Evolutionary conservation across 306 rosid species (phyloP).

Genomic region (Glycine soja): DNA sequence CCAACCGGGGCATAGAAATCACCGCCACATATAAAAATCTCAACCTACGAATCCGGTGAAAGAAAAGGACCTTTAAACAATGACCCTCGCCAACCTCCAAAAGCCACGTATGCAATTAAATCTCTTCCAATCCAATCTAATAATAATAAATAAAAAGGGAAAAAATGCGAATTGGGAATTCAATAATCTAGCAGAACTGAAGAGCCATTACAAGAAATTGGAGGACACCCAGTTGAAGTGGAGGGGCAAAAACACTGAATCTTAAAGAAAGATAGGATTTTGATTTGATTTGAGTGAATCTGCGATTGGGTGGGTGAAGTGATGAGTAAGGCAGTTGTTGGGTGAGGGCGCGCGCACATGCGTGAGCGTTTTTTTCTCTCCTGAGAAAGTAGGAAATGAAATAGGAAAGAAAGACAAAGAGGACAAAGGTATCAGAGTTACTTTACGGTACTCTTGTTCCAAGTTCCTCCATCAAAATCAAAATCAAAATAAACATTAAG

Average conservation of each 20-base stretch:
- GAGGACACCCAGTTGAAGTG: slow-evolving; percentile 53
- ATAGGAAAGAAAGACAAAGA: slow-evolving; percentile 23
- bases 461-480: slow-evolving; percentile 8
- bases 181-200: slow-evolving; percentile 41
- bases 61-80: slow-evolving; percentile 36
- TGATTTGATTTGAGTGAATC: slow-evolving; percentile 47
- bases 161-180: slow-evolving; percentile 43
- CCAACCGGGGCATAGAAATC: slow-evolving; percentile 34
- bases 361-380: slow-evolving; percentile 8
- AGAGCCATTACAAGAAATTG: slow-evolving; percentile 46
- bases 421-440: slow-evolving; percentile 44
- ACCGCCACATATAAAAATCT: slow-evolving; percentile 33
- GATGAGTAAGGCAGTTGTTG: slow-evolving; percentile 44
- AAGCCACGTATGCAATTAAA: slow-evolving; percentile 49
- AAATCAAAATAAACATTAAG: background rate
- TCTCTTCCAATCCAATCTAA: slow-evolving; percentile 20
- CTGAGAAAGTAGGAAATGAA: background rate
- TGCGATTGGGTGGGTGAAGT: slow-evolving; percentile 36
- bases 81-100: slow-evolving; percentile 44
- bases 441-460: slow-evolving; percentile 24
- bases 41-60: slow-evolving; percentile 42
- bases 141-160: background rate
- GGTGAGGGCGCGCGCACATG: slow-evolving; percentile 32
- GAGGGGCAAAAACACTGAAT: slow-evolving; percentile 28
- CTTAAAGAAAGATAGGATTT: slow-evolving; percentile 40